Evolutionary conservation across 257 asterid species (phyloP), one percentile per base, ranked within the genome.

Genomic region (Orobanche coerulescens): DNA sequence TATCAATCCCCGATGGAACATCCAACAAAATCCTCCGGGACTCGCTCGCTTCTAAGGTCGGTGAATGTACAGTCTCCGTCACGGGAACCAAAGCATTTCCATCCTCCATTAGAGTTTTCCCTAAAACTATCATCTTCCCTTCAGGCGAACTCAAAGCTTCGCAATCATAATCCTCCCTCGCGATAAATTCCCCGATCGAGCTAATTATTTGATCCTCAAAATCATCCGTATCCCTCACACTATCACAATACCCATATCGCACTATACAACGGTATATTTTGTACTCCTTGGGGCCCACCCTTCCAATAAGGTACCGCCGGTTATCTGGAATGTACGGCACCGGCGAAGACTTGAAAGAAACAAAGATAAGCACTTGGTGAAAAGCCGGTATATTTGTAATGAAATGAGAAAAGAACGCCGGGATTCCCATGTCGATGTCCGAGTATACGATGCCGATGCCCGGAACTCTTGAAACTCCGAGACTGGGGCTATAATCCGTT

Each of bases 371-470:
- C 46, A 88, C 86, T 61, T 79, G 85, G 60, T 92, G 98, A 61
- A 84, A 86, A 51, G 98, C 98, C 0, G 98, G 98, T 50, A 92
- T 78, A 26, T 86, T 88, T 1, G 95, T 80, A 61, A 92, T 78
- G 73, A 92, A 92, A 60, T 88, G 98, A 39, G 96, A 68, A 48
- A 89, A 89, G 76, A 89, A 86, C 44, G 95, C 90, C 0, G 97
- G 98, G 65, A 88, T 83, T 71, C 98, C 98, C 15, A 73, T 66
- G 7, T 74, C 85, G 0, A 89, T 62, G 19, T 89, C 92, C 0
- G 91, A 81, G 83, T 92, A 85, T 50, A 92, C 73, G 60, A 88
- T 82, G 33, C 98, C 96, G 3, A 92, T 92, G 5, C 98, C 98
- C 0, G 93, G 80, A 22, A 92, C 93, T 53, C 98, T 51, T 3